Percentiles rank a stretch among this genome's conserved stretches.
Conservation (phyloP, 192 early-diverging fungal species). For the Chytriomyces sp. region DNA sequence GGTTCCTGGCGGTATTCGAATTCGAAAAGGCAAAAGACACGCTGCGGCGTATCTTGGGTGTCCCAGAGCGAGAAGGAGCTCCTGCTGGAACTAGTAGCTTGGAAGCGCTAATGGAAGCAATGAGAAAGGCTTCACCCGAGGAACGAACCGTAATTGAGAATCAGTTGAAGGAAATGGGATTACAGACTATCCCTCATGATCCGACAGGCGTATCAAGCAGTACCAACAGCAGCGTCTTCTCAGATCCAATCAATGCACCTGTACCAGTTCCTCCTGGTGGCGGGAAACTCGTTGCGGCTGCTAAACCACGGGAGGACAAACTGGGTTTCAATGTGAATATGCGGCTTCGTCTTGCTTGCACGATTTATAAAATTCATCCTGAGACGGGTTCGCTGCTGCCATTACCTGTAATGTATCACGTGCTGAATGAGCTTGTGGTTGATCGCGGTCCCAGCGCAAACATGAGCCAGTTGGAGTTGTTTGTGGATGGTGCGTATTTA, state of each 20-base stretch:
- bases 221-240: slow-evolving; percentile 79
- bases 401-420: slow-evolving; percentile 68
- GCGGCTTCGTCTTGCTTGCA: slow-evolving; percentile 91
- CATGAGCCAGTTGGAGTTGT: slow-evolving; percentile 77
- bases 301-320: neutral
- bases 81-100: neutral
- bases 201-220: slow-evolving; percentile 62
- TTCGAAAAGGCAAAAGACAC: slow-evolving; percentile 66
- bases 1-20: slow-evolving; percentile 87
- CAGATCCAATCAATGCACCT: slow-evolving; percentile 65
- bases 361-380: slow-evolving; percentile 67
- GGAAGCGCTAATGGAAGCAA: neutral
- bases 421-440: slow-evolving; percentile 94
- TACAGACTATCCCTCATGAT: too few species aligned
- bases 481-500: slow-evolving; percentile 88
- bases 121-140: neutral
- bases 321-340: slow-evolving; percentile 82
- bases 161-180: too few species aligned
- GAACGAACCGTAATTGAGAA: too few species aligned
- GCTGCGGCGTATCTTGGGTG: slow-evolving; percentile 54
- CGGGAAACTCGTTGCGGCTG: neutral
- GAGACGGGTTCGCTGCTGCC: neutral
- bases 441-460: slow-evolving; percentile 93
- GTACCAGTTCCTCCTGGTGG: neutral
- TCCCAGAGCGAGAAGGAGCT: neutral